Evolutionary conservation across 148 eudicot species (phyloP).

Genomic region (Linanthus parryae): DNA sequence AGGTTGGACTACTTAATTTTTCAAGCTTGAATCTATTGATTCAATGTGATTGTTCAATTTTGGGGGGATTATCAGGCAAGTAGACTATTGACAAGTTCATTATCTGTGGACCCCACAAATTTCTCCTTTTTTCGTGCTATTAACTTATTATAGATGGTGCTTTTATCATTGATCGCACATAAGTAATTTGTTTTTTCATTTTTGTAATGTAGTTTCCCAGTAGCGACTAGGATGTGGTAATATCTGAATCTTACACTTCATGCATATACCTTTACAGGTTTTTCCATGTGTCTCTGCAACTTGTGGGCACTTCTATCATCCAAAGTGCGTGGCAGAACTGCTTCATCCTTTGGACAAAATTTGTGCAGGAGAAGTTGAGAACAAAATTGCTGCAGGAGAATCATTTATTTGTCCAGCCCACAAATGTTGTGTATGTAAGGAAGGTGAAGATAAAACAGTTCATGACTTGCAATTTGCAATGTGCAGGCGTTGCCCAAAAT

Average conservation of each 20-base stretch:
- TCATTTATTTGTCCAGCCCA: conserved; percentile 72
- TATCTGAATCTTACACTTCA: not conserved
- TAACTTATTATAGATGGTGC: no score
- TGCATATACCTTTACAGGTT: conserved; percentile 40
- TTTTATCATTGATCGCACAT: no score
- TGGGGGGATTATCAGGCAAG: no score
- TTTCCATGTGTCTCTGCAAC: conserved; percentile 75
- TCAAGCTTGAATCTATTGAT: no score
- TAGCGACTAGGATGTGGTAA: no score
- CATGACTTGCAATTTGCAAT: conserved; percentile 64
- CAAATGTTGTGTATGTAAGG: conserved; percentile 51
- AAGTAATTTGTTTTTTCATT: no score
- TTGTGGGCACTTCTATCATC: conserved; percentile 83
- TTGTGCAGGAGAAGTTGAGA: conserved; percentile 38
- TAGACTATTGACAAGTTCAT: no score
- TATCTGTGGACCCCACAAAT: no score
- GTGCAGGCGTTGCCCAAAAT: conserved; percentile 88
- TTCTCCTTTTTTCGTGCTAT: no score
- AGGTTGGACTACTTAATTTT: no score
- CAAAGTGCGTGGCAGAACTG: conserved; percentile 50
- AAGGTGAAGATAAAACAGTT: conserved; percentile 45
- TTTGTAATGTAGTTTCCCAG: no score
- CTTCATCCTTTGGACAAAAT: conserved; percentile 30
- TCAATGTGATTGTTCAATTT: no score
- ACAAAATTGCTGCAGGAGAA: conserved; percentile 54